Conservation (phyloP, 768 basidiomycete species). For the Podaxis rugospora region DNA sequence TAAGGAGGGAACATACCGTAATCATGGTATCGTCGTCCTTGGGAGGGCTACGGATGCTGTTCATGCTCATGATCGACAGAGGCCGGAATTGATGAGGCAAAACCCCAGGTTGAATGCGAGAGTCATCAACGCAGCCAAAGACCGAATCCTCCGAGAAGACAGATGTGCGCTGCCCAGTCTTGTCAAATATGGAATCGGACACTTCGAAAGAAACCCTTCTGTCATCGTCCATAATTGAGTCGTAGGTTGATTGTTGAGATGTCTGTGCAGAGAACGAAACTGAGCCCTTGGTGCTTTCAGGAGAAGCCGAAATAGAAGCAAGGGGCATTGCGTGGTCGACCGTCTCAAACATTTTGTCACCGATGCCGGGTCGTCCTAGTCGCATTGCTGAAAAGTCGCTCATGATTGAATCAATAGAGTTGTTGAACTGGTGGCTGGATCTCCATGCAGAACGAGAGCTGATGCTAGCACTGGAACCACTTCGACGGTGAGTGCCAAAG, state of each 20-base stretch:
- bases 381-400: conserved; percentile 58
- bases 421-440: conserved; percentile 48
- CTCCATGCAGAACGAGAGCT: conserved; percentile 46
- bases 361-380: conserved; percentile 68
- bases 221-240: conserved; percentile 60
- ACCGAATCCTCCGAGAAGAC: conserved; percentile 50
- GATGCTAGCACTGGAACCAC: conserved; percentile 55
- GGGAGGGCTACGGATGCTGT: conserved; percentile 42
- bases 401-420: conserved; percentile 59
- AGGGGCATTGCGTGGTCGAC: conserved; percentile 51
- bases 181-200: conserved; percentile 60
- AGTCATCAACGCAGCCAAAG: conserved; percentile 49
- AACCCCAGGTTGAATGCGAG: conserved; percentile 27
- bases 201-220: conserved; percentile 33
- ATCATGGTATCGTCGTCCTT: conserved; percentile 84
- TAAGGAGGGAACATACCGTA: conserved; percentile 39
- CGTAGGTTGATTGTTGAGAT: conserved; percentile 35
- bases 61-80: conserved; percentile 56
- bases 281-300: conserved; percentile 34
- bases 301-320: conserved; percentile 62
- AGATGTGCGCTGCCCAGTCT: conserved; percentile 48
- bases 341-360: conserved; percentile 85
- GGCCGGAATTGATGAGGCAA: conserved; percentile 58
- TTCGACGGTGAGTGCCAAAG: conserved; percentile 44
- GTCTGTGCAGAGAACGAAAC: conserved; percentile 1